These are phyloP conservation scores for Erodium trifolium DNA, from an alignment of 441 rosid species.

Conservation along the genomic window DNA sequence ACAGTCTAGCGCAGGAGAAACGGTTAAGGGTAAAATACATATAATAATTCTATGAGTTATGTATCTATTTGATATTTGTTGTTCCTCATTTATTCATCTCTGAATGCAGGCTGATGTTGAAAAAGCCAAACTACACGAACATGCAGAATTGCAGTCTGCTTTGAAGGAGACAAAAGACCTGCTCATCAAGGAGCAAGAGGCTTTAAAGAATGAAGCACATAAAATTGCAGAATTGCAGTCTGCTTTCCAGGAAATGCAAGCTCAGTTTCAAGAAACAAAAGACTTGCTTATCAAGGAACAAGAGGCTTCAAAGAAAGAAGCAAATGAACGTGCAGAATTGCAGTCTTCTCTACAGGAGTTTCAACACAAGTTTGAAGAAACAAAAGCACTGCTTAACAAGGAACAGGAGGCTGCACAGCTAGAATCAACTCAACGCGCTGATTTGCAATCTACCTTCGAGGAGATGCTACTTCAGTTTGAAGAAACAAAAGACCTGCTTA, in stretches of 20 bases:
- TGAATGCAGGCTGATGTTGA: slow-evolving; percentile 68
- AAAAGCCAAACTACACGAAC: slow-evolving; percentile 63
- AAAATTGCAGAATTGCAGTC: slow-evolving; percentile 65
- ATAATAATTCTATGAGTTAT: background rate
- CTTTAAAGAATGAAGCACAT: slow-evolving; percentile 16
- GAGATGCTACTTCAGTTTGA: slow-evolving; percentile 59
- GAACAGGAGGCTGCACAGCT: slow-evolving; percentile 65
- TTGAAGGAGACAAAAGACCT: slow-evolving; percentile 59
- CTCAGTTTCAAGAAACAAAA: slow-evolving; percentile 71
- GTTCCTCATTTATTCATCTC: slow-evolving; percentile 16
- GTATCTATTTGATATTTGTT: slow-evolving; percentile 1
- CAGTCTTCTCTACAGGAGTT: slow-evolving; percentile 60
- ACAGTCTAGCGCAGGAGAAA: slow-evolving; percentile 68
- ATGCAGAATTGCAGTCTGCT: slow-evolving; percentile 31
- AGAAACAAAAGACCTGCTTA: slow-evolving; percentile 72
- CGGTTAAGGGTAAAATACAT: slow-evolving; percentile 48
- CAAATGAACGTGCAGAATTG: slow-evolving; percentile 51
- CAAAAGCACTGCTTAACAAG: slow-evolving; percentile 60
- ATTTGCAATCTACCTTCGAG: slow-evolving; percentile 55
- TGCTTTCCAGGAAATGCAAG: slow-evolving; percentile 55
- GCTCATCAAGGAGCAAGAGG: slow-evolving; percentile 68
- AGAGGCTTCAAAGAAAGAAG: slow-evolving; percentile 49
- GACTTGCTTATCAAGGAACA: slow-evolving; percentile 64
- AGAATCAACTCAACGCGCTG: slow-evolving; percentile 42
- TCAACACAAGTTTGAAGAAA: slow-evolving; percentile 65